Evolutionary conservation across 768 basidiomycete genomes (phyloP).

Genomic region (Galerina marginata): DNA sequence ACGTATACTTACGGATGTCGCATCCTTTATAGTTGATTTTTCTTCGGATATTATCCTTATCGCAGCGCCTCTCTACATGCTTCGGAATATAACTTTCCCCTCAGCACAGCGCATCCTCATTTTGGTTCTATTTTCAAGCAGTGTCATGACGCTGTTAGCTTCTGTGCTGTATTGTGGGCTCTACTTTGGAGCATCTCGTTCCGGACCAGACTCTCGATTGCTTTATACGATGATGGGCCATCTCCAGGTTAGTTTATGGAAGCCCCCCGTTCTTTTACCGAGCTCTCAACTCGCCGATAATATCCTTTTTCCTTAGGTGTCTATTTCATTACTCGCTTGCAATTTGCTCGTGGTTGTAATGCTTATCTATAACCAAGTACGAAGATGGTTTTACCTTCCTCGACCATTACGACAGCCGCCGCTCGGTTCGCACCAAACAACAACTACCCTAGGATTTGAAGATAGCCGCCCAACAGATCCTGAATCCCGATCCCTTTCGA

Average conservation of each 20-base stretch:
- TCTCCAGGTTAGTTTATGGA: no score
- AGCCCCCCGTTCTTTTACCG: no score
- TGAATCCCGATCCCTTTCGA: no score
- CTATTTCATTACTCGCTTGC: conserved; percentile 23
- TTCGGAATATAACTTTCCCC: conserved; percentile 30
- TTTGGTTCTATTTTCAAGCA: conserved; percentile 29
- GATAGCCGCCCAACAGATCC: no score
- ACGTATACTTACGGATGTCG: background rate
- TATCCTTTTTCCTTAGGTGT: no score
- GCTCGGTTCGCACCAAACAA: no score
- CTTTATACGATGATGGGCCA: background rate
- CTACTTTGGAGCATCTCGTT: background rate
- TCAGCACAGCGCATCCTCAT: conserved; percentile 26
- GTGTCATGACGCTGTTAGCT: background rate
- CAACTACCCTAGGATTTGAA: no score
- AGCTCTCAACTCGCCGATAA: no score
- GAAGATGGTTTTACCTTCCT: no score
- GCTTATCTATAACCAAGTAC: background rate
- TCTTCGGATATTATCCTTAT: conserved; percentile 30
- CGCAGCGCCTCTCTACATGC: conserved; percentile 27
- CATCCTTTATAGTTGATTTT: conserved; percentile 26
- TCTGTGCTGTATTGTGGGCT: background rate
- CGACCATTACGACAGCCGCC: no score
- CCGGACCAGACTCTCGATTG: background rate
- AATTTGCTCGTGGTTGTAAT: conserved; percentile 11